Evolutionary conservation across 176 grass and related monocot species (phyloP), one percentile per base, ranked within the genome.

Genomic region (Carex myosuroides): DNA sequence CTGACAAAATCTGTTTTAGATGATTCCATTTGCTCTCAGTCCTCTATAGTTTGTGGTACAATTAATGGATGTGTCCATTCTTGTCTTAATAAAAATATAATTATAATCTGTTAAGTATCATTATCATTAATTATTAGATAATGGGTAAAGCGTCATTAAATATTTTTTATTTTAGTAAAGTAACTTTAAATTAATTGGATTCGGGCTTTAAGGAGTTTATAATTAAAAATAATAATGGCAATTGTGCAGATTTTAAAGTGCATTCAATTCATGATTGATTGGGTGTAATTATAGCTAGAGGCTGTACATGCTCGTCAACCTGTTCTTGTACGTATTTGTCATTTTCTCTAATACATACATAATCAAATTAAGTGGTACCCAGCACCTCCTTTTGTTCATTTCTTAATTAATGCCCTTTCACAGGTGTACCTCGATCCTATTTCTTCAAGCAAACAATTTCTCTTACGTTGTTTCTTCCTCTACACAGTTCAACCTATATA

Each of bases 361-460:
- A 77, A 77, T 56, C 21, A 8, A 13, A 26, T 26, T 26, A 26
- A 33, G 52, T 78, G 73, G 52, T 78, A 56, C 14, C 73, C 24
- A 78, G 52, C 73, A 56, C 14, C 52, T 3, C 52, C 12, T 21
- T 78, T 78, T 78, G 73, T 78, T 78, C 52, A 78, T 78, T 78
- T 78, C 13, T 32, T 57, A 78, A 78, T 78, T 13, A 78, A 57
- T 78, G 52, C 24, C 33, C 6, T 22, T 22, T 78, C 52, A 57
- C 73, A 11, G 35, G 73, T 78, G 52, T 50, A 78, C 73, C 52
- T 78, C 29, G 1, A 29, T 29, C 24, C 57, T 78, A 32, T 18
- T 78, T 78, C 46, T 32, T 32, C 11, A 57, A 78, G 2, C 52
- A 78, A 78, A 32, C 73, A 78, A 57, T 56, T 8, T 33, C 11